These are phyloP conservation scores for Aspergillus neotritici DNA, from an alignment of 2,329 filamentous ascomycete species.

Conservation along the genomic window DNA sequence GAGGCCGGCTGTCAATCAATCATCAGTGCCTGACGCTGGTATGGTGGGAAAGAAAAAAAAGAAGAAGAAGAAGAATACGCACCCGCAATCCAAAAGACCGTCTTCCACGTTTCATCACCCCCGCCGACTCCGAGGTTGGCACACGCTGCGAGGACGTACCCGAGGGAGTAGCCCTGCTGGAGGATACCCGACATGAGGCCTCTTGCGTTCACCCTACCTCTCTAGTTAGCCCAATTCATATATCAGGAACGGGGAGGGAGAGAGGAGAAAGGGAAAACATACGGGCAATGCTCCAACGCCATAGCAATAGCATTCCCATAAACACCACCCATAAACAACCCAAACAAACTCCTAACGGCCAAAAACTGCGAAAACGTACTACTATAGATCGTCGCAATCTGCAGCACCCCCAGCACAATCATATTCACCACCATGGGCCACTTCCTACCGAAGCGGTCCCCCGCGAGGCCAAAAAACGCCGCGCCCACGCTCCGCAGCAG, in stretches of 20 bases:
- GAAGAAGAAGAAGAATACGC: conserved; percentile 28
- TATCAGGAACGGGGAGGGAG: background rate
- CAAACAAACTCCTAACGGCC: conserved; percentile 67
- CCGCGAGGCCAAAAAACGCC: conserved; percentile 67
- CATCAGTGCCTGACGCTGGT: background rate
- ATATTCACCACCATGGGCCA: conserved; percentile 77
- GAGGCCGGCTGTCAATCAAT: conserved; percentile 20
- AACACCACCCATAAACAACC: conserved; percentile 74
- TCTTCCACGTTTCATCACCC: conserved; percentile 57
- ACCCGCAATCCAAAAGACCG: conserved; percentile 63
- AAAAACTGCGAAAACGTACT: conserved; percentile 66
- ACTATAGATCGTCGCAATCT: conserved; percentile 74
- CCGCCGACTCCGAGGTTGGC: conserved; percentile 68
- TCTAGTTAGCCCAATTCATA: too few relatives aligned
- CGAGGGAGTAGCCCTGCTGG: conserved; percentile 75
- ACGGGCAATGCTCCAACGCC: conserved; percentile 68
- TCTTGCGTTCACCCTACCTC: conserved; percentile 57
- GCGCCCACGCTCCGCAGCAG: conserved; percentile 71
- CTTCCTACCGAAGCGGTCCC: conserved; percentile 74
- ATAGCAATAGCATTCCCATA: conserved; percentile 75
- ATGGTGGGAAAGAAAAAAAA: too few relatives aligned
- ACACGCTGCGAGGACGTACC: conserved; percentile 68
- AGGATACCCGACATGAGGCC: conserved; percentile 77
- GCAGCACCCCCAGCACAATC: conserved; percentile 63
- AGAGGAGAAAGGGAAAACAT: background rate